A percentile compares a stretch with the other conserved stretches of the same genome.
Conservation (phyloP, 176 grass and related monocot genomes). For the Avena eriantha region DNA sequence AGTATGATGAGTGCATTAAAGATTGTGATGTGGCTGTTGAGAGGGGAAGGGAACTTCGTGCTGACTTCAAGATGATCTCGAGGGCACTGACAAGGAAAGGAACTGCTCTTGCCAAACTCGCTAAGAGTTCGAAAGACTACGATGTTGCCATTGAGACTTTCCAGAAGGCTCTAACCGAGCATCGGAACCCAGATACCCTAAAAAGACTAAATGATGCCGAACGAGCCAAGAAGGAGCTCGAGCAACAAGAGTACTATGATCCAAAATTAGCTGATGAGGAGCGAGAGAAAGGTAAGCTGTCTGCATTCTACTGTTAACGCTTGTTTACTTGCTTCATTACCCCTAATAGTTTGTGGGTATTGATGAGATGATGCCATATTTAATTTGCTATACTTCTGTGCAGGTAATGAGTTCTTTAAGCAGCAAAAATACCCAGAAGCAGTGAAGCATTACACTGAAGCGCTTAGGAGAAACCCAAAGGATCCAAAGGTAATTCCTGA, state of each 20-base stretch:
- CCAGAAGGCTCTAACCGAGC: slow-evolving; percentile 96
- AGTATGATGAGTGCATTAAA: slow-evolving; percentile 97
- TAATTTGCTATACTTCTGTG: neutral
- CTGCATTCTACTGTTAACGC: slow-evolving; percentile 1
- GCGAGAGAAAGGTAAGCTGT: slow-evolving; percentile 83
- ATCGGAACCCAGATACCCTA: slow-evolving; percentile 89
- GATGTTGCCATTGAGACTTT: slow-evolving; percentile 84
- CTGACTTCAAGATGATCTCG: slow-evolving; percentile 96
- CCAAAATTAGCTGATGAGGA: slow-evolving; percentile 88
- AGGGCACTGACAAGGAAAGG: slow-evolving; percentile 98
- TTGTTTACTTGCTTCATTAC: slow-evolving; percentile 23
- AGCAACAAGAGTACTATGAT: slow-evolving; percentile 97
- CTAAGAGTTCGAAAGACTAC: slow-evolving; percentile 85
- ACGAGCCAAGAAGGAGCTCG: slow-evolving; percentile 91
- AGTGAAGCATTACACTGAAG: slow-evolving; percentile 90
- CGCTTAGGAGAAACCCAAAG: slow-evolving; percentile 83
- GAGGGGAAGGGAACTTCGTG: slow-evolving; percentile 89
- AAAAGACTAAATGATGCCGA: slow-evolving; percentile 92
- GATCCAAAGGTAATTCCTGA: slow-evolving; percentile 73
- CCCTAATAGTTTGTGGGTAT: neutral
- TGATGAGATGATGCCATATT: neutral
- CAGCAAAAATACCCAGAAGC: slow-evolving; percentile 95
- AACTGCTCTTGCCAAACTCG: slow-evolving; percentile 81
- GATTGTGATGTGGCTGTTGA: slow-evolving; percentile 95
- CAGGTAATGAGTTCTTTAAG: slow-evolving; percentile 94